Base-by-base conservation (phyloP, 2,329 filamentous ascomycete genomes). In the Botryotinia narcissicola region DNA sequence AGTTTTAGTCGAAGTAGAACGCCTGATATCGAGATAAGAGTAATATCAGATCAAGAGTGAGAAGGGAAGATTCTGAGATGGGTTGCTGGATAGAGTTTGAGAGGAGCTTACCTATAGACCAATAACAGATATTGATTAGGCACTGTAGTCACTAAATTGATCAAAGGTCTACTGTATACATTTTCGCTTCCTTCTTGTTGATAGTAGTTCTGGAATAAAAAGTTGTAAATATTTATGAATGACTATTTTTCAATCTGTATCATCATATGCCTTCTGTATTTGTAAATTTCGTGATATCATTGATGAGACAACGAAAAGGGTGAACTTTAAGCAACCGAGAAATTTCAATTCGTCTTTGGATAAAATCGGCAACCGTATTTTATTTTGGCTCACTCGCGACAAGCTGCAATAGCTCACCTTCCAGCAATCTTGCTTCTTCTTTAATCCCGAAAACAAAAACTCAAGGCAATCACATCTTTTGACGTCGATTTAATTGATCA, bases 331-430 rank as follows among this genome's bases (percentile, higher is more conserved):
- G 51, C 29, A 71, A 29, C 60, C 46, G 82, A 74, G 83, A 80
- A 77, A 80, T 82, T 78, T 79, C 78, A 59, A 61, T 74, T 74
- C 73, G 35, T 18, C 22, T 57, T 29, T 73, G 75, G 74, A 64
- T 40, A 20, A 9, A 42, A n/a, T 67, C 51, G 70, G 59, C 66
- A 57, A 60, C 74, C 70, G 72, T 74, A 73, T 67, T 68, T 67
- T 73, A 42, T 72, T 72, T 68, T 16, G 54, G 29, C 59, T 60
- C 71, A 22, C 59, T 60, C 71, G 73, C 72, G 46, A 72, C 66
- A 69, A 69, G 66, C 66, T 57, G 66, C 37, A 57, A 42, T 62
- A 72, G 70, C 61, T 72, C 70, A 72, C 44, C 61, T 59, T 72
- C 20, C 18, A 48, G 62, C 60, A 54, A 72, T 67, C 46, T 66